Percentiles rank a stretch among this genome's conserved stretches.
Conservation (phyloP, 345 rosid species). For the Salix purpurea region DNA sequence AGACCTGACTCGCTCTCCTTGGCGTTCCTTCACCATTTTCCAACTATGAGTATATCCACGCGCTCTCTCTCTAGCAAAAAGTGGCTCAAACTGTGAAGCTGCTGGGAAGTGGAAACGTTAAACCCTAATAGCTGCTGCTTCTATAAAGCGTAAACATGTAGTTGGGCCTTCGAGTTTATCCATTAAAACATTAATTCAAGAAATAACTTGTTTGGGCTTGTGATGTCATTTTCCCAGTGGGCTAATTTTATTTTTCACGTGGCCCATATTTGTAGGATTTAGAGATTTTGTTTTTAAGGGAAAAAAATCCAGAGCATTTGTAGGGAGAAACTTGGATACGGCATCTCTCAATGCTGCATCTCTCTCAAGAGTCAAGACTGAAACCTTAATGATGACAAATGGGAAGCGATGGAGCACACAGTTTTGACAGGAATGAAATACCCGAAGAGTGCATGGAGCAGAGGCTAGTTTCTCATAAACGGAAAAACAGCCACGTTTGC, state of each 20-base stretch:
- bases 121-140: neutral
- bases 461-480: too few relatives aligned
- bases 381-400: too few relatives aligned
- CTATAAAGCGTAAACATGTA: neutral
- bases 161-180: neutral
- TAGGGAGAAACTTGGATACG: too few relatives aligned
- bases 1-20: conserved; percentile 82
- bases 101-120: neutral
- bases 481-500: too few relatives aligned
- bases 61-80: neutral
- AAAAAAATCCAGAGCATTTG: too few relatives aligned
- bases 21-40: conserved; percentile 73
- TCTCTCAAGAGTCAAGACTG: too few relatives aligned
- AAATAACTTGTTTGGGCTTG: neutral
- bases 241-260: neutral
- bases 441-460: too few relatives aligned
- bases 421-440: too few relatives aligned
- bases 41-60: neutral
- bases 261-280: neutral
- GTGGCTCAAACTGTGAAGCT: neutral
- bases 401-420: too few relatives aligned
- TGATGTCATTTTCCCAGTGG: neutral
- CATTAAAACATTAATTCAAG: neutral
- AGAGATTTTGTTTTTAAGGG: too few relatives aligned
- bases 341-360: too few relatives aligned